A percentile compares a stretch with the other conserved stretches of the same genome.
These are phyloP conservation scores for Rhizophagus clarus DNA, from an alignment of 192 early-diverging fungal species.

Conservation along the genomic window DNA sequence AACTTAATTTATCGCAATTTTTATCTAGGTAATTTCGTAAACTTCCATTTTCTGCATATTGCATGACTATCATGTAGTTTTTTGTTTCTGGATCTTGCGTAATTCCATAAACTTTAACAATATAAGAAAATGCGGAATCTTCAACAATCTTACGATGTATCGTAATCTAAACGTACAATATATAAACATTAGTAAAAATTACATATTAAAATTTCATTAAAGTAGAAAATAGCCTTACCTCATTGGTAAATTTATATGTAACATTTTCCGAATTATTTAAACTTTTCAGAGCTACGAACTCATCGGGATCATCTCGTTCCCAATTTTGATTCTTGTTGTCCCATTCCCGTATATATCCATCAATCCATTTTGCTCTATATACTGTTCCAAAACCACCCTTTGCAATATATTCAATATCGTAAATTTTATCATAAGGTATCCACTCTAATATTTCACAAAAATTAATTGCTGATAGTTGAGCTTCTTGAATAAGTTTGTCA, in stretches of 20 bases:
- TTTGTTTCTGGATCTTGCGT: neutral
- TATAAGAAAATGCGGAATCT: too few species aligned
- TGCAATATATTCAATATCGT: neutral
- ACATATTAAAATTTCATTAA: neutral
- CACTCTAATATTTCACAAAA: neutral
- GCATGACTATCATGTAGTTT: slow-evolving; percentile 6
- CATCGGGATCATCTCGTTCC: neutral
- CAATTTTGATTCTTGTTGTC: neutral
- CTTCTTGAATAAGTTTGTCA: neutral
- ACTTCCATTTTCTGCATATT: neutral
- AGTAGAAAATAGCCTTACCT: neutral
- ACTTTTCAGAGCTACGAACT: neutral
- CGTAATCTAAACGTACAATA: neutral
- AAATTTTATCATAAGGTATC: neutral
- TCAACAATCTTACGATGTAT: neutral
- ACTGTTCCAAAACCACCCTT: neutral
- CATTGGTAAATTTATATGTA: neutral
- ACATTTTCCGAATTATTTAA: neutral
- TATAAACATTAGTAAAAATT: too few species aligned
- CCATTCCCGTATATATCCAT: neutral
- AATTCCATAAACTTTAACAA: slow-evolving; percentile 13
- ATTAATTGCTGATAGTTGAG: neutral
- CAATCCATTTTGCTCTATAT: slow-evolving; percentile 16
- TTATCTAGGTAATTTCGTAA: neutral
- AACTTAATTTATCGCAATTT: neutral